Conservation (phyloP, 352 stramenopile species). For the Phytophthora agathidicida region DNA sequence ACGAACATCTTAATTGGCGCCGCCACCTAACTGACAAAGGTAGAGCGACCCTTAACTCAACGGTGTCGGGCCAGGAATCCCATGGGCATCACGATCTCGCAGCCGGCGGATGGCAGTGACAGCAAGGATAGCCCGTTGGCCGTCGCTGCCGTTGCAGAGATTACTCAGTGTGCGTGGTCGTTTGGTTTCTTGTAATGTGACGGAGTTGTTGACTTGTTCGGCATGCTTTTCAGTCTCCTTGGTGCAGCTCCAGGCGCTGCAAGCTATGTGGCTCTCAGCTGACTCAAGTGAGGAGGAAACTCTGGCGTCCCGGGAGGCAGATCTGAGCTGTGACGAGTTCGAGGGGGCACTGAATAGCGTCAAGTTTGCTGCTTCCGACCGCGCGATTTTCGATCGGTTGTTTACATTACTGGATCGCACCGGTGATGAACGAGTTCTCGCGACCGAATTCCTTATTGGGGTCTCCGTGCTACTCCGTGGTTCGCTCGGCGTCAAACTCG, state of each 20-base stretch:
- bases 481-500: constrained; percentile 46
- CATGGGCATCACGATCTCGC: constrained; percentile 38
- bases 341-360: constrained; percentile 44
- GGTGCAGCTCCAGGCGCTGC: constrained; percentile 43
- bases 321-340: constrained; percentile 47
- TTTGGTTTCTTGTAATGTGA: background rate
- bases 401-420: constrained; percentile 71
- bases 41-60: constrained; percentile 13
- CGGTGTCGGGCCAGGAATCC: background rate
- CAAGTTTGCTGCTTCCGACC: constrained; percentile 50
- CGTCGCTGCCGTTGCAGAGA: constrained; percentile 56
- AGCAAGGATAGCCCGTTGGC: constrained; percentile 49
- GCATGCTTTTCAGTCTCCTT: constrained; percentile 48
- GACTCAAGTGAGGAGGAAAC: background rate
- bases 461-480: constrained; percentile 48
- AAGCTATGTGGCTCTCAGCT: constrained; percentile 22
- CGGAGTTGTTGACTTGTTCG: too few relatives aligned
- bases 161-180: constrained; percentile 54
- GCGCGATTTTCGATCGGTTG: constrained; percentile 56
- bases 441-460: constrained; percentile 52
- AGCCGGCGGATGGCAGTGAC: constrained; percentile 9
- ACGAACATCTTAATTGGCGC: constrained; percentile 4
- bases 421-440: constrained; percentile 54
- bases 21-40: too few relatives aligned
- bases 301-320: constrained; percentile 26